Percentiles rank a stretch among this genome's conserved stretches.
These are phyloP conservation scores for Aspergillus ellipticus DNA, from an alignment of 495 filamentous ascomycete species.

Conservation along the genomic window DNA sequence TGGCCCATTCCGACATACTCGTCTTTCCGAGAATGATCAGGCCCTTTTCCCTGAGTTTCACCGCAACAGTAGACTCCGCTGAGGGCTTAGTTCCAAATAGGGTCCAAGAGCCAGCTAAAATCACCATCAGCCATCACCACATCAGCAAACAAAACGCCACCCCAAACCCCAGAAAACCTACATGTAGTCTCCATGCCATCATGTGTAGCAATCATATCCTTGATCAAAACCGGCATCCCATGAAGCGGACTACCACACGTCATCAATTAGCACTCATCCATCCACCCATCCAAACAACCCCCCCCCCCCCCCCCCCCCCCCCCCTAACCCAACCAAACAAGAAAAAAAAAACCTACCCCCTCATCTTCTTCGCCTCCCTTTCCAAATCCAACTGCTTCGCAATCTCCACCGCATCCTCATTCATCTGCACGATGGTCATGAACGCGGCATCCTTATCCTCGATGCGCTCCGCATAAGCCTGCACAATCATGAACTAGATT, in stretches of 20 bases:
- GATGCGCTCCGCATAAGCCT: slow-evolving; percentile 52
- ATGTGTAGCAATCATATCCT: slow-evolving; percentile 62
- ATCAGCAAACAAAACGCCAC: too few species aligned
- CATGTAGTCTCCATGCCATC: slow-evolving; percentile 62
- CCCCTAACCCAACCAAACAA: neutral
- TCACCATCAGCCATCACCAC: slow-evolving; percentile 3
- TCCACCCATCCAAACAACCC: neutral
- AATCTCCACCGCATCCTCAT: slow-evolving; percentile 52
- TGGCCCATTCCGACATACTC: slow-evolving; percentile 54
- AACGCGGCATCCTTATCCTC: slow-evolving; percentile 50
- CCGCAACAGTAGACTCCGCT: slow-evolving; percentile 42
- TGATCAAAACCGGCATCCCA: slow-evolving; percentile 66
- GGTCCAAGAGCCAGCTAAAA: slow-evolving; percentile 53
- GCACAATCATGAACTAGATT: neutral
- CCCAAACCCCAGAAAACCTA: slow-evolving; percentile 15
- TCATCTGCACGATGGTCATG: slow-evolving; percentile 52
- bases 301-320: too few species aligned
- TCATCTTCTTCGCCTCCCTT: slow-evolving; percentile 39
- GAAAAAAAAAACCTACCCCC: slow-evolving; percentile 28
- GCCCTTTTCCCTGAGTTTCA: slow-evolving; percentile 48
- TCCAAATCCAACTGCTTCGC: slow-evolving; percentile 50
- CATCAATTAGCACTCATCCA: too few species aligned
- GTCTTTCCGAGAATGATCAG: slow-evolving; percentile 54
- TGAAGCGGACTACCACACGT: slow-evolving; percentile 54
- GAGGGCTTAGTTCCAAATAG: slow-evolving; percentile 48